Conservation (phyloP, 2,329 filamentous ascomycete genomes). For the Xylariaceae sp. region DNA sequence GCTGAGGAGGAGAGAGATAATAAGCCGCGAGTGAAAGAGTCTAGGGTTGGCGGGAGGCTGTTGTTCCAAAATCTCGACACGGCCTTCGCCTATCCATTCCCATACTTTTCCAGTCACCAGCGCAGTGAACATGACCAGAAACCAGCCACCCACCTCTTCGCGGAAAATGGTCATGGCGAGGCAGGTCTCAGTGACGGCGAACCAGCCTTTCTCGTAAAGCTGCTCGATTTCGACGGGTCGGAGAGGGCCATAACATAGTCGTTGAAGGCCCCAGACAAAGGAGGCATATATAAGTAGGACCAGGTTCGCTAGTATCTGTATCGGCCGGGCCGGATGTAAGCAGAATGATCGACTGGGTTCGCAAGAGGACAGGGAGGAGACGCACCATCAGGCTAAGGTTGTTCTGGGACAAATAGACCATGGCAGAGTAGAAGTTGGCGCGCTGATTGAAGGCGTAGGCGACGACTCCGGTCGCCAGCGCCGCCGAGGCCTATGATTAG, state of each 20-base stretch:
- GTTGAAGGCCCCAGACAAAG: constrained; percentile 80
- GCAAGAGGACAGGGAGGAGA: constrained; percentile 12
- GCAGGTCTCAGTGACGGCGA: constrained; percentile 93
- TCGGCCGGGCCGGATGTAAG: constrained; percentile 8
- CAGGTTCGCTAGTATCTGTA: constrained; percentile 83
- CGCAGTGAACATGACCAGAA: constrained; percentile 91
- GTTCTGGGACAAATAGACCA: constrained; percentile 93
- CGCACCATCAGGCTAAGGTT: constrained; percentile 88
- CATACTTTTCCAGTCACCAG: constrained; percentile 93
- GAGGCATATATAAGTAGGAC: constrained; percentile 74
- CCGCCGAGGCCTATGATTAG: constrained; percentile 55
- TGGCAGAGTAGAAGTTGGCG: constrained; percentile 96
- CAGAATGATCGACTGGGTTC: not conserved
- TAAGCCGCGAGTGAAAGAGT: constrained; percentile 79
- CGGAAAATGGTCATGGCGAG: constrained; percentile 98
- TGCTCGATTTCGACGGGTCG: constrained; percentile 95
- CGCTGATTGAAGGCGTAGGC: constrained; percentile 90
- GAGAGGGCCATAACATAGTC: constrained; percentile 82
- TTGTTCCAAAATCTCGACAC: constrained; percentile 91
- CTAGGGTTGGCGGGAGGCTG: constrained; percentile 85
- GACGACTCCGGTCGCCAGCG: constrained; percentile 76
- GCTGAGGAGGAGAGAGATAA: constrained; percentile 71
- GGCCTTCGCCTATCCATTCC: constrained; percentile 95
- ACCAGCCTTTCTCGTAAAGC: constrained; percentile 96
- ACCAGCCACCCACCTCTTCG: constrained; percentile 90